These are phyloP conservation scores for Neofusicoccum umdonicola DNA, from an alignment of 2,329 filamentous ascomycete species.

Conservation along the genomic window DNA sequence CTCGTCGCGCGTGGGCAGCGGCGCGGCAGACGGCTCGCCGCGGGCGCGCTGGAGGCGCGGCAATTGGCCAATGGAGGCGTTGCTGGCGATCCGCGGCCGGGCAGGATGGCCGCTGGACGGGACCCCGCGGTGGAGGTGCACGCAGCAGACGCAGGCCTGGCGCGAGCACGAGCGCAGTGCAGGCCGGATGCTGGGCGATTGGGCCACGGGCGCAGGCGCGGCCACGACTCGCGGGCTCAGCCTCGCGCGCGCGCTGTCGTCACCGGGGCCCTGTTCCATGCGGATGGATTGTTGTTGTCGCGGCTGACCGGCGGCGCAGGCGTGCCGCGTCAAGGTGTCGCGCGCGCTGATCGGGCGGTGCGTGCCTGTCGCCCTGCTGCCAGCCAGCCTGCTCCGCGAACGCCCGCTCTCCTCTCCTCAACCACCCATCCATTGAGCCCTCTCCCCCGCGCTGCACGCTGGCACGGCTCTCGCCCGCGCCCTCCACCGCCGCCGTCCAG, in stretches of 20 bases:
- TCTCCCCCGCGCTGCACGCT: neutral
- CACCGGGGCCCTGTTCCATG: neutral
- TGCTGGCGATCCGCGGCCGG: neutral
- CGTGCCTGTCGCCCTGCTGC: neutral
- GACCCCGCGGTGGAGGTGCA: conserved; percentile 8
- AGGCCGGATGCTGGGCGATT: neutral
- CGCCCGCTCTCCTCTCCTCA: neutral
- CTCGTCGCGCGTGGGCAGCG: neutral
- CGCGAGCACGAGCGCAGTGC: neutral
- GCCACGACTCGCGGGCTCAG: conserved; percentile 15
- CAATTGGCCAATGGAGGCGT: neutral
- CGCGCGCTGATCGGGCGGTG: neutral
- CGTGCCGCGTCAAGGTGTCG: neutral
- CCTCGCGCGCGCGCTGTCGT: conserved; percentile 15
- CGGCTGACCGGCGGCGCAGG: neutral
- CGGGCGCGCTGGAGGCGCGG: neutral
- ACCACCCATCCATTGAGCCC: neutral
- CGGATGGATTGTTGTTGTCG: neutral
- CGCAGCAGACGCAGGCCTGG: neutral
- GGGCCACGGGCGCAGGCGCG: neutral
- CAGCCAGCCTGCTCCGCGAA: neutral
- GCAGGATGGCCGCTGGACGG: neutral
- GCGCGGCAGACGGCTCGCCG: neutral
- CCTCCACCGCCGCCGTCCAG: neutral
- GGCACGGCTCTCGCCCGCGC: neutral